Conservation (phyloP, 1,139 yeast genomes). For the Barnettozyma hawaiiensis region DNA sequence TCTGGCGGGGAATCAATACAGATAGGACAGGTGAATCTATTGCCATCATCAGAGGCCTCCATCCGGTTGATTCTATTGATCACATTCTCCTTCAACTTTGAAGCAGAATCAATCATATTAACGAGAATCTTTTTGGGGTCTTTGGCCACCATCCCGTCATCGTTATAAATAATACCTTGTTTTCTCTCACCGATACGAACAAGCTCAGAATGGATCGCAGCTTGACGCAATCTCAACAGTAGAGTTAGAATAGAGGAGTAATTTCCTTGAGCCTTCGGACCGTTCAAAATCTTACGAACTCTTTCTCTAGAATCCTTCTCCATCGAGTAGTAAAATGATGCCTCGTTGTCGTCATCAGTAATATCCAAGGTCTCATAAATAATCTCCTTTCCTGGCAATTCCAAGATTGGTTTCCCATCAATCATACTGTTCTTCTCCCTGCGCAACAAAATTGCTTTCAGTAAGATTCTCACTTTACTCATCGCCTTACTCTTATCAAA, state of each 20-base stretch:
- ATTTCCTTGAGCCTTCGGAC: conserved; percentile 33
- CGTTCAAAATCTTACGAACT: conserved; percentile 36
- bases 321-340: conserved; percentile 47
- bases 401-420: conserved; percentile 59
- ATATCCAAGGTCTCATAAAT: conserved; percentile 46
- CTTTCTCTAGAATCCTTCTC: conserved; percentile 53
- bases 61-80: conserved; percentile 28
- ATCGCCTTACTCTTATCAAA: conserved; percentile 40
- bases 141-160: conserved; percentile 18
- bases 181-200: conserved; percentile 60
- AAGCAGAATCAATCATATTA: conserved; percentile 26
- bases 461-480: conserved; percentile 62
- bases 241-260: conserved; percentile 65
- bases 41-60: conserved; percentile 24
- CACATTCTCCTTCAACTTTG: conserved; percentile 23
- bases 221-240: conserved; percentile 78
- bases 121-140: conserved; percentile 9
- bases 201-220: conserved; percentile 79
- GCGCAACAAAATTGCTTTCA: conserved; percentile 73
- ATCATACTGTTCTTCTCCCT: conserved; percentile 70
- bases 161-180: conserved; percentile 24
- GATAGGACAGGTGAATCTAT: conserved; percentile 48
- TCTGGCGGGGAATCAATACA: conserved; percentile 42
- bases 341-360: conserved; percentile 44
- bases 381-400: conserved; percentile 58